A percentile compares a stretch with the other conserved stretches of the same genome.
phyloP scores from a whole-genome alignment of 805 yeast genomes.

The Metschnikowia santaceciliae region DNA sequence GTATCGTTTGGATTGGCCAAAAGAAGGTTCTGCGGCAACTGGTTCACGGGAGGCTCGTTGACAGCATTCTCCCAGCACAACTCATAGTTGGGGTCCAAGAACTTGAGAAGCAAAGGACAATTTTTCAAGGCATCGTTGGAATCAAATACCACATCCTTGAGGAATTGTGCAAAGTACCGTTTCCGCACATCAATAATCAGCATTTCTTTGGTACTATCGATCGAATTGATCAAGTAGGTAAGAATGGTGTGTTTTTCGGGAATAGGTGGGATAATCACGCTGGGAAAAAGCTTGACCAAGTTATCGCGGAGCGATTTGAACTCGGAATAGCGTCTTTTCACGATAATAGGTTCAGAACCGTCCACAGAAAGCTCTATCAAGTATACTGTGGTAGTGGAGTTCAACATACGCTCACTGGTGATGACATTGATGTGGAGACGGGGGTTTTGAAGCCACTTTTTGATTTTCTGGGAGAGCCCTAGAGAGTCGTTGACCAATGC shows the following conservation, averaged over 20 bases:
- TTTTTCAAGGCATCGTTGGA: slow-evolving; percentile 26
- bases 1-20: slow-evolving; percentile 51
- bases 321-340: slow-evolving; percentile 41
- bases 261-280: slow-evolving; percentile 40
- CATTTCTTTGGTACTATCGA: slow-evolving; percentile 33
- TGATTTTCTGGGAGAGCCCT: slow-evolving; percentile 22
- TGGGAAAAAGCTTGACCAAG: slow-evolving; percentile 36
- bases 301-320: slow-evolving; percentile 41
- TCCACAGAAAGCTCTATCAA: slow-evolving; percentile 25
- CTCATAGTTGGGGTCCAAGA: slow-evolving; percentile 49
- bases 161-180: slow-evolving; percentile 42
- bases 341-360: slow-evolving; percentile 24
- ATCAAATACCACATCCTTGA: slow-evolving; percentile 36
- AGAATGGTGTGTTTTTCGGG: slow-evolving; percentile 48
- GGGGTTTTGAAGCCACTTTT: slow-evolving; percentile 26
- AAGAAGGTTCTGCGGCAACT: slow-evolving; percentile 45
- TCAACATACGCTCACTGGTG: slow-evolving; percentile 33
- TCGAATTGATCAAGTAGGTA: slow-evolving; percentile 37
- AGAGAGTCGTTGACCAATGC: slow-evolving; percentile 17
- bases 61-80: slow-evolving; percentile 49
- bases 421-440: slow-evolving; percentile 28
- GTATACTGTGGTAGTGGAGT: slow-evolving; percentile 37
- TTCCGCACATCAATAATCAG: slow-evolving; percentile 46
- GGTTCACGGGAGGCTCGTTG: slow-evolving; percentile 42
- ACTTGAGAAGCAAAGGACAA: slow-evolving; percentile 41